phyloP scores from a whole-genome alignment of 2,329 filamentous ascomycete species.

The Fusarium neocosmosporiellum region DNA sequence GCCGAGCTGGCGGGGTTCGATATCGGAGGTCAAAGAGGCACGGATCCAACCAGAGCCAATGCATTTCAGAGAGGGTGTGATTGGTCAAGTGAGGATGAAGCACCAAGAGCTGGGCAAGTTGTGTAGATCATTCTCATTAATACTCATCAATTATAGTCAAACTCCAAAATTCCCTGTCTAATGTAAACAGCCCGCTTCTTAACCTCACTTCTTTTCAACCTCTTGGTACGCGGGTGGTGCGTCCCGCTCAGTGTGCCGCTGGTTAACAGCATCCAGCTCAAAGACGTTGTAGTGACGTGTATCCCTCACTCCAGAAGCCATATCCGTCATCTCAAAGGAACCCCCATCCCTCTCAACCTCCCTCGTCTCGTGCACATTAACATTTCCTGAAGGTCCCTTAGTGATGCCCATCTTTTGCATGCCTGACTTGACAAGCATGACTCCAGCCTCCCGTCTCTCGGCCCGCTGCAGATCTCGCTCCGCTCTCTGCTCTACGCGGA shows the following conservation, averaged over 20 bases:
- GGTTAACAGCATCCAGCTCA: conserved; percentile 8
- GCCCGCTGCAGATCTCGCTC: conserved; percentile 24
- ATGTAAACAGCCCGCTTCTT: not conserved
- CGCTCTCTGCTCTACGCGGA: conserved; percentile 32
- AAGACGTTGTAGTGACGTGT: conserved; percentile 1
- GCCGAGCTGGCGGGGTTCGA: conserved; percentile 31
- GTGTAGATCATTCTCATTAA: not conserved
- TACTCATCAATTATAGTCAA: not conserved
- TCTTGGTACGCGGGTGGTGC: conserved; percentile 39
- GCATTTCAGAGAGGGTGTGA: conserved; percentile 22
- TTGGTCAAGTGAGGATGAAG: not conserved
- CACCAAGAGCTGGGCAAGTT: not conserved
- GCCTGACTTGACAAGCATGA: conserved; percentile 6
- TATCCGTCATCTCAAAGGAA: conserved; percentile 4
- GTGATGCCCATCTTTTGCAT: conserved; percentile 9
- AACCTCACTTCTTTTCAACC: conserved; percentile 21
- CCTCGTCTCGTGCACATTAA: not conserved
- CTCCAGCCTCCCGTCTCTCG: conserved; percentile 29
- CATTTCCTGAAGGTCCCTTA: not conserved
- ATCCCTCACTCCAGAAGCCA: not conserved
- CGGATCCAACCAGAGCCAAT: conserved; percentile 35
- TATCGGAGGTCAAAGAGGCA: conserved; percentile 37
- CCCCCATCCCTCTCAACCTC: not conserved
- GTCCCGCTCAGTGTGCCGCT: conserved; percentile 12
- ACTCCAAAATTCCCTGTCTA: not conserved